These are phyloP conservation scores for Plectosphaerella plurivora DNA, from an alignment of 2,329 filamentous ascomycete species.

Conservation along the genomic window DNA sequence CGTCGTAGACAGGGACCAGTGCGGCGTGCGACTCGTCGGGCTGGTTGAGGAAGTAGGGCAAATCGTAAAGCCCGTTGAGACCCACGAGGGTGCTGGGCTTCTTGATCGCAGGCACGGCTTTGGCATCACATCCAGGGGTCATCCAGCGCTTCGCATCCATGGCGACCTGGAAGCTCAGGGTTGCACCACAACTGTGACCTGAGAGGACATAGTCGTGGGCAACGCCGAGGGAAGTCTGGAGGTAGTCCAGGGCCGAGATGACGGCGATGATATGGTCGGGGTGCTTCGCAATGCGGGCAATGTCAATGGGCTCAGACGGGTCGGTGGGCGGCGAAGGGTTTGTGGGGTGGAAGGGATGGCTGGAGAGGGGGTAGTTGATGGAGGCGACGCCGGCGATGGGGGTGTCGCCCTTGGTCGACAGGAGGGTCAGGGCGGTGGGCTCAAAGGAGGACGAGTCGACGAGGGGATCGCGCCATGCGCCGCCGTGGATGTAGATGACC, in stretches of 20 bases:
- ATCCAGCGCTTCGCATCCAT: conserved; percentile 15
- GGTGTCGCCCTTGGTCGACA: conserved; percentile 1
- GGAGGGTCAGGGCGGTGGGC: conserved; percentile 7
- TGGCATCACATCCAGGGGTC: neutral
- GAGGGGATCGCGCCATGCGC: conserved; percentile 20
- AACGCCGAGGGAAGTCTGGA: conserved; percentile 41
- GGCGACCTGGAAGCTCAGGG: conserved; percentile 42
- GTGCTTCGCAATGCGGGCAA: conserved; percentile 43
- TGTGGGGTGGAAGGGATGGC: conserved; percentile 38
- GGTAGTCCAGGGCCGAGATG: conserved; percentile 38
- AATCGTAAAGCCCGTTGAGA: conserved; percentile 48
- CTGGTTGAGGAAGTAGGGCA: conserved; percentile 21
- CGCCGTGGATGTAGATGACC: conserved; percentile 19
- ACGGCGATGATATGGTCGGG: conserved; percentile 58
- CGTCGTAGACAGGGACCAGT: conserved; percentile 29
- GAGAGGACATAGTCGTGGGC: conserved; percentile 47
- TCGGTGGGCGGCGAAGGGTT: conserved; percentile 7
- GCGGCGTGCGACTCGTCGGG: conserved; percentile 26
- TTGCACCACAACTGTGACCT: conserved; percentile 60
- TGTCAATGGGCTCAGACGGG: conserved; percentile 11
- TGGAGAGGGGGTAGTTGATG: conserved; percentile 56
- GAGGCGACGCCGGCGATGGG: conserved; percentile 21
- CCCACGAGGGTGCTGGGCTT: conserved; percentile 33
- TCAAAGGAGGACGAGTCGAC: conserved; percentile 10
- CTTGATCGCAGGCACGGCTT: conserved; percentile 9